Conservation (phyloP, 257 asterid species). For the Capsicum baccatum region DNA sequence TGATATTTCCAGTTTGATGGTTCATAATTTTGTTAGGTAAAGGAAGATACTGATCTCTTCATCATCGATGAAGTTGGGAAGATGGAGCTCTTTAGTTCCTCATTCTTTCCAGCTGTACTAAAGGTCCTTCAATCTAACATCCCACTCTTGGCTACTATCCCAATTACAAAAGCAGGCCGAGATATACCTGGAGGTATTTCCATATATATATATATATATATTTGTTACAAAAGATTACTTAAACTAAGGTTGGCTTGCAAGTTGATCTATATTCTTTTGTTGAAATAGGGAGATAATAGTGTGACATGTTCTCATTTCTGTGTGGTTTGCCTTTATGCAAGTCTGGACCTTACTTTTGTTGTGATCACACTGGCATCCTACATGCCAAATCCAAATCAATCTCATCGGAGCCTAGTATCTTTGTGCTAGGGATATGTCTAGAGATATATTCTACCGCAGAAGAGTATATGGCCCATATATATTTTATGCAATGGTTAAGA, state of each 20-base stretch:
- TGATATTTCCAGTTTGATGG: slow-evolving; percentile 17
- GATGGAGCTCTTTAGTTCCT: slow-evolving; percentile 88
- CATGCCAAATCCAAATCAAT: not conserved
- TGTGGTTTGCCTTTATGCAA: not conserved
- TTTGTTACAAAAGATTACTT: slow-evolving; percentile 23
- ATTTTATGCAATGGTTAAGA: not conserved
- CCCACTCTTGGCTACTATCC: slow-evolving; percentile 86
- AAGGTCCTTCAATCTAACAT: slow-evolving; percentile 75
- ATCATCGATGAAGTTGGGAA: slow-evolving; percentile 90
- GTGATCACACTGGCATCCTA: not conserved
- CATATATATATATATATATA: slow-evolving; percentile 21
- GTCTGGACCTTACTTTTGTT: not conserved
- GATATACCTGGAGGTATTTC: slow-evolving; percentile 88
- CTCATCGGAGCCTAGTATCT: not conserved
- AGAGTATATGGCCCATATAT: not conserved
- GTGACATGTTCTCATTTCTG: not conserved
- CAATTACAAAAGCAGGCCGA: slow-evolving; percentile 72
- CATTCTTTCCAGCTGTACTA: slow-evolving; percentile 85
- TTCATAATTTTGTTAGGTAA: slow-evolving; percentile 51
- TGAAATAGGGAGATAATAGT: not conserved
- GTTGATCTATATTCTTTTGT: not conserved
- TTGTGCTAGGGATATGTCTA: not conserved
- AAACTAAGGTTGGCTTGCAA: not conserved
- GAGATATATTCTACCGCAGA: not conserved
- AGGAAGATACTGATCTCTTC: slow-evolving; percentile 79